phyloP scores from a whole-genome alignment of 139 green algal species.

The Chlorella ohadii region DNA sequence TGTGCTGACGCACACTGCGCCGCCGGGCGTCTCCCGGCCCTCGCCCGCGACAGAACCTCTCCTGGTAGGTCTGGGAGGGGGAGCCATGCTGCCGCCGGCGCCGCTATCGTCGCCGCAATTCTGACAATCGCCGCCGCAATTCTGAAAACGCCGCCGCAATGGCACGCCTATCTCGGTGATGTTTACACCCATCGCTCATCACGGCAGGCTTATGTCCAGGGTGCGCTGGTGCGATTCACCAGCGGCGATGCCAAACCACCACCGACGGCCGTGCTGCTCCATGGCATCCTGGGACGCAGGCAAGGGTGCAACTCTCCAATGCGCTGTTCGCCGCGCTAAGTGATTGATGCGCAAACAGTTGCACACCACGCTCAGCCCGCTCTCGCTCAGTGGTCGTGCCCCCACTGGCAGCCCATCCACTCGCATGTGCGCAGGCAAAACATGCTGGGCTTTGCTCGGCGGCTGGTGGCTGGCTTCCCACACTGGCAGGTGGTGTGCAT shows the following conservation, averaged over 20 bases:
- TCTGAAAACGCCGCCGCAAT: too few species aligned
- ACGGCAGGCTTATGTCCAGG: constrained; percentile 57
- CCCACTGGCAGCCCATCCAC: too few species aligned
- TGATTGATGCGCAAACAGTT: too few species aligned
- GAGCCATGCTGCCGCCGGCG: too few species aligned
- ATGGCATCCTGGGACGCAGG: constrained; percentile 84
- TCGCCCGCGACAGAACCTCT: not conserved
- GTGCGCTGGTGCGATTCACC: constrained; percentile 55
- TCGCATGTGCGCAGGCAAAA: constrained; percentile 64
- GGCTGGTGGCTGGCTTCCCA: constrained; percentile 80
- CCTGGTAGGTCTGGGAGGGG: not conserved
- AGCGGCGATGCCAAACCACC: constrained; percentile 35
- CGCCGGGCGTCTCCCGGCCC: too few species aligned
- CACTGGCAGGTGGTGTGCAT: constrained; percentile 83
- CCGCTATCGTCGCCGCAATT: not conserved
- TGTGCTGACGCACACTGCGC: too few species aligned
- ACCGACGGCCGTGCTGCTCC: constrained; percentile 92
- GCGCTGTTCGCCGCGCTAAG: too few species aligned
- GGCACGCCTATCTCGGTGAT: not conserved
- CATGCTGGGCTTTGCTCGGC: constrained; percentile 80
- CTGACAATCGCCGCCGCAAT: not conserved
- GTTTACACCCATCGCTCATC: not conserved
- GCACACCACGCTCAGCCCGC: too few species aligned
- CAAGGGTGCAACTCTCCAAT: too few species aligned
- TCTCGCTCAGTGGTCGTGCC: too few species aligned